Conservation (phyloP, 2,329 filamentous ascomycete species). For the Ceratocystis papillata region DNA sequence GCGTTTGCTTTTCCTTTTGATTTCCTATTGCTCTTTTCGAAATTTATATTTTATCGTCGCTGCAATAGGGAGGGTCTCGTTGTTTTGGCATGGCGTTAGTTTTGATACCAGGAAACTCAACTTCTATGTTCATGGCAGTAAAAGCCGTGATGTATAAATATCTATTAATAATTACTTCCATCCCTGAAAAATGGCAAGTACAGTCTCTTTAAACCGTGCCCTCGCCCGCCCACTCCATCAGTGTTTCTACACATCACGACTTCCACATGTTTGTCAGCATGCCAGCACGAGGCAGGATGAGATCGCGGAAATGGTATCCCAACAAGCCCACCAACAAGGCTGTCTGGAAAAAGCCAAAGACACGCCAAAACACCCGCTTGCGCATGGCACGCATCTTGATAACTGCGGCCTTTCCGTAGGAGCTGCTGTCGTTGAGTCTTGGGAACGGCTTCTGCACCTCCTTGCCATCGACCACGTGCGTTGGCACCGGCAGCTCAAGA, state of each 20-base stretch:
- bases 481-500: constrained; percentile 33
- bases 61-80: not conserved
- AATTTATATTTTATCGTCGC: not conserved
- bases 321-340: constrained; percentile 19
- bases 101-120: not conserved
- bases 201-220: not conserved
- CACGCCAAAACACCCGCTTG: constrained; percentile 24
- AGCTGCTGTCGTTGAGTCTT: constrained; percentile 25
- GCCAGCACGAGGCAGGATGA: constrained; percentile 9
- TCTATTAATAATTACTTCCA: not conserved
- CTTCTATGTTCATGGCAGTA: not conserved
- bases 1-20: not conserved
- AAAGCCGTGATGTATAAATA: constrained; percentile 3
- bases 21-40: not conserved
- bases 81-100: constrained; percentile 11
- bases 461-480: constrained; percentile 28
- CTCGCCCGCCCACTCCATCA: not conserved
- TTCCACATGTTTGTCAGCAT: not conserved
- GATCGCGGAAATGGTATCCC: constrained; percentile 19
- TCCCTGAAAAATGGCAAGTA: no score
- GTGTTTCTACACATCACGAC: not conserved
- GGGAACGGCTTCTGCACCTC: constrained; percentile 26
- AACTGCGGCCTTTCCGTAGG: constrained; percentile 20
- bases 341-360: constrained; percentile 23
- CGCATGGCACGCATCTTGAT: constrained; percentile 24